Conservation (phyloP, 2,329 filamentous ascomycete species). For the Ascochyta pisi region DNA sequence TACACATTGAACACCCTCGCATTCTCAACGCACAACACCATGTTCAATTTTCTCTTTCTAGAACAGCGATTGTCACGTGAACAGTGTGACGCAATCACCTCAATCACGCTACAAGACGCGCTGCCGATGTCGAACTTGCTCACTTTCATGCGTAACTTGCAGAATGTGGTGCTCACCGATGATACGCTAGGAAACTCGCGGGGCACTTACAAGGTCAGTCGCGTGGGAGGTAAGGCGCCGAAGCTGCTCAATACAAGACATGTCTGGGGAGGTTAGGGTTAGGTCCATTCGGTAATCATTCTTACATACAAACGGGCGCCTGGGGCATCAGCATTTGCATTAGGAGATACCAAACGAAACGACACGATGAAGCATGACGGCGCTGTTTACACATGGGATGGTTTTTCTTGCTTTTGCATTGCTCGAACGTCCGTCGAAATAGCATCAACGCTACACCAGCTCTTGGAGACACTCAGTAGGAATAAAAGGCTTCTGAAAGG, state of each 20-base stretch:
- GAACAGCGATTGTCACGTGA: conserved; percentile 28
- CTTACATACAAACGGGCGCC: conserved; percentile 5
- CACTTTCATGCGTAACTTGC: conserved; percentile 27
- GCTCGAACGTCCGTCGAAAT: not conserved
- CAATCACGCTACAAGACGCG: conserved; percentile 24
- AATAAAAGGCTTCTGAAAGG: not conserved
- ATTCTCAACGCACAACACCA: conserved; percentile 29
- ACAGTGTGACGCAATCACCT: conserved; percentile 31
- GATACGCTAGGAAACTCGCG: conserved; percentile 3
- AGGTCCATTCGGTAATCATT: not conserved
- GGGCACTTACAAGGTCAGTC: conserved; percentile 28
- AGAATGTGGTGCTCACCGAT: conserved; percentile 25
- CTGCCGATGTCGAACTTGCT: conserved; percentile 29
- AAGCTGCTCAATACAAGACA: conserved; percentile 19
- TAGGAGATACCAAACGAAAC: conserved; percentile 10
- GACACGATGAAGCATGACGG: not conserved
- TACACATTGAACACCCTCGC: conserved; percentile 34
- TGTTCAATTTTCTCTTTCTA: conserved; percentile 39
- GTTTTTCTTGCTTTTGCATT: not conserved
- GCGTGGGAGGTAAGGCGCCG: conserved; percentile 23
- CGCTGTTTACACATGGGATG: not conserved
- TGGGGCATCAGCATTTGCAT: not conserved
- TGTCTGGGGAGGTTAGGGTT: conserved; percentile 15
- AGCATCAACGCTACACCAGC: not conserved
- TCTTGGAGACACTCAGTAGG: not conserved